Percentiles rank a stretch among this genome's conserved stretches.
Evolutionary conservation across 2,329 filamentous ascomycete species (phyloP).

Genomic region (Monosporascus cannonballus): DNA sequence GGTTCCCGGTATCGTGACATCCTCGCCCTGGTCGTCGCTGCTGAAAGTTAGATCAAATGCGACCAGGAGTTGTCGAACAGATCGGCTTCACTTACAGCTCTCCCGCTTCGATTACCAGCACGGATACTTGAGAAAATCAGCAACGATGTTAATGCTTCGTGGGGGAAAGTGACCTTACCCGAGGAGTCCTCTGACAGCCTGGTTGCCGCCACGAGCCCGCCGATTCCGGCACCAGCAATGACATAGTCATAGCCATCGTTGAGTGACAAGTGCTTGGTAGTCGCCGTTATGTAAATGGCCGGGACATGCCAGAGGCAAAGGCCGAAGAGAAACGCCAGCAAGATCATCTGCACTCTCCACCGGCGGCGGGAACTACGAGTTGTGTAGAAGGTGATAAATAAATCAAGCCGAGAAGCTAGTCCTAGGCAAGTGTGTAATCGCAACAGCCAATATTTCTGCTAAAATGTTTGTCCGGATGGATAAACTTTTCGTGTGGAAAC

Average conservation of each 20-base stretch:
- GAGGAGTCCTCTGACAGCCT: slow-evolving; percentile 17
- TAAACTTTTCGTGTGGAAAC: too few species aligned
- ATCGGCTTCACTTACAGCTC: slow-evolving; percentile 14
- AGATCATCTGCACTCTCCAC: neutral
- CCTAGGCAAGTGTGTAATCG: too few species aligned
- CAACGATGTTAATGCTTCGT: neutral
- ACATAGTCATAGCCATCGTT: slow-evolving; percentile 19
- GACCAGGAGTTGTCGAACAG: neutral
- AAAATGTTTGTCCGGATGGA: too few species aligned
- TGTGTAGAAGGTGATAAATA: neutral
- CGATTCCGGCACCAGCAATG: slow-evolving; percentile 20
- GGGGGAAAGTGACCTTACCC: slow-evolving; percentile 4
- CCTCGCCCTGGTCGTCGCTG: slow-evolving; percentile 21
- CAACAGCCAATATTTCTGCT: too few species aligned
- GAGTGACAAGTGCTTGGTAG: slow-evolving; percentile 8
- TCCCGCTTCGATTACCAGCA: slow-evolving; percentile 21
- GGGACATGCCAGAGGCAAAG: slow-evolving; percentile 8
- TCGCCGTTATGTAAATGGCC: slow-evolving; percentile 6
- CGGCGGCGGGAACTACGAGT: neutral
- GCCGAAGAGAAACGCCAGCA: slow-evolving; percentile 1
- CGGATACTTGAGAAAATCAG: slow-evolving; percentile 17
- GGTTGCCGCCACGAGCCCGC: slow-evolving; percentile 21
- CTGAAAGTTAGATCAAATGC: slow-evolving; percentile 1
- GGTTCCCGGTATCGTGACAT: slow-evolving; percentile 19
- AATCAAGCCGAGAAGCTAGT: neutral